A percentile compares a stretch with the other conserved stretches of the same genome.
phyloP scores from a whole-genome alignment of 495 filamentous ascomycete genomes.

The Aspergillus conjunctus region DNA sequence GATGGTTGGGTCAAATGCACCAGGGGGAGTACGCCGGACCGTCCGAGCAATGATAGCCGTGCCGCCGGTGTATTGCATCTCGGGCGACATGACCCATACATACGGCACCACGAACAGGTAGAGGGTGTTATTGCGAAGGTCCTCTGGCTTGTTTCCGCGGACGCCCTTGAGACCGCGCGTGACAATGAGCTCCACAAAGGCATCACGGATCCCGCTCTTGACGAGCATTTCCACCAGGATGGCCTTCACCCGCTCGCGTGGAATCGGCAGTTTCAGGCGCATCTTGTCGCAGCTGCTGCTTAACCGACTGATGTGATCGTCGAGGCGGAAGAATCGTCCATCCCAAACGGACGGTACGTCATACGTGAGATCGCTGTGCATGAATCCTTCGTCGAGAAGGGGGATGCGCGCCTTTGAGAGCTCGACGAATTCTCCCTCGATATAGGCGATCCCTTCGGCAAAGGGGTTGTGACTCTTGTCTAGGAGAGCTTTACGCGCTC shows the following conservation, averaged over 20 bases:
- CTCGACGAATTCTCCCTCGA: conserved; percentile 34
- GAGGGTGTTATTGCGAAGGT: conserved; percentile 33
- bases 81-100: conserved; percentile 44
- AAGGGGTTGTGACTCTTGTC: conserved; percentile 34
- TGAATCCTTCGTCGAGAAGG: conserved; percentile 42
- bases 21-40: conserved; percentile 37
- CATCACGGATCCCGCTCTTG: conserved; percentile 42
- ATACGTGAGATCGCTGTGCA: conserved; percentile 45
- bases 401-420: conserved; percentile 41
- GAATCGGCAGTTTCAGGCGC: conserved; percentile 36
- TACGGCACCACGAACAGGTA: conserved; percentile 43
- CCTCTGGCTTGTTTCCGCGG: conserved; percentile 29
- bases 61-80: conserved; percentile 38
- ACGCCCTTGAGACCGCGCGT: conserved; percentile 42
- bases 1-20: conserved; percentile 41
- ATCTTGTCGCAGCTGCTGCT: conserved; percentile 40
- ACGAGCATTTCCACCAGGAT: conserved; percentile 40
- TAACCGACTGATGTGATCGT: conserved; percentile 39
- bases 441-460: conserved; percentile 38
- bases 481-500: conserved; percentile 27
- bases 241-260: conserved; percentile 31
- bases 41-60: conserved; percentile 42
- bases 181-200: conserved; percentile 44
- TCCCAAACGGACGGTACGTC: conserved; percentile 46
- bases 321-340: conserved; percentile 41